Base-by-base conservation (phyloP, 768 basidiomycete species). In the Phaffia australis region DNA sequence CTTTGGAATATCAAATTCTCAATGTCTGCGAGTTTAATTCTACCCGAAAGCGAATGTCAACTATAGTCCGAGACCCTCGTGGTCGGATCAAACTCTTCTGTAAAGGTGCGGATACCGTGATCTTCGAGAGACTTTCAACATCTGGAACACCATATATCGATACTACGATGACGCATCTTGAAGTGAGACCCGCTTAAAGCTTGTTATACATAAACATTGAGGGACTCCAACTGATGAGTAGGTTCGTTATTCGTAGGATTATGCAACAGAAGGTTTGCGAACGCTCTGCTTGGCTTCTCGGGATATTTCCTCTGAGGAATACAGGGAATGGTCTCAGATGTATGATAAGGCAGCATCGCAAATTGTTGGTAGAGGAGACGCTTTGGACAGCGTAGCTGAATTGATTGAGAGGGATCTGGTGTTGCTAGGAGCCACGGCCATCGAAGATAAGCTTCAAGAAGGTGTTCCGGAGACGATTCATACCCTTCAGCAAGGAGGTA, bases 21-120 rank as follows among this genome's bases (percentile, higher is more conserved):
- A 98, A 98, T 73, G 87, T 99, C 54, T 95, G 93, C 82, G 95
- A 98, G 78, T 99, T 99, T 81, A 98, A 98, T 75, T 95, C 91
- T 27, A 89, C 91, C 4, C 83, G 95, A 60, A 98, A 99, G 74
- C 83, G 95, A 66, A 98, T 99, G 95, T 98, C 95, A 30, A 94
- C 93, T 1, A 78, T 99, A 71, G 83, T 99, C 42, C 84, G 91
- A 27, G 81, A 83, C 29, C 87, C 93, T 0, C 85, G 90, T 70
- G 92, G 94, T 56, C 85, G 84, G 75, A 89, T 99, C 78, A 97
- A 92, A 77, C 75, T 99, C 11, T 98, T 89, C 73, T 91, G 87
- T 68, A 99, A 99, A 76, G 95, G 95, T 30, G 95, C 95, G 0
- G 95, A 99, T 75, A 98, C 91, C 1, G 95, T 98, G 72, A 97